A percentile compares a stretch with the other conserved stretches of the same genome.
These are phyloP conservation scores for Podospora comata DNA, from an alignment of 495 filamentous ascomycete genomes.

Conservation along the genomic window DNA sequence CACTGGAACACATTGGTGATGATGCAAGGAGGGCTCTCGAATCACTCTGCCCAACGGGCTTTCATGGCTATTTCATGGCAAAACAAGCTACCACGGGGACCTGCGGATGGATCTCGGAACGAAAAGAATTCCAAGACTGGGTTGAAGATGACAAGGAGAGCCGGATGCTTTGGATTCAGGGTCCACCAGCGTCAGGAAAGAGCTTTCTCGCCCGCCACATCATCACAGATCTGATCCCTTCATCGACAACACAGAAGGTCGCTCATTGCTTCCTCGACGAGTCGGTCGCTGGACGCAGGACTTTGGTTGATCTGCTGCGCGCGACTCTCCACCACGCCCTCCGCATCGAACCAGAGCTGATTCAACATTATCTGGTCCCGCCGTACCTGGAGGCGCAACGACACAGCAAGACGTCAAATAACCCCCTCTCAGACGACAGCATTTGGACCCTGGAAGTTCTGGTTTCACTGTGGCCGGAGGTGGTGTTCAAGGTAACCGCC, in stretches of 20 bases:
- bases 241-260: constrained; percentile 6
- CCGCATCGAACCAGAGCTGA: background rate
- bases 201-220: constrained; percentile 18
- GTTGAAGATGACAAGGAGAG: constrained; percentile 9
- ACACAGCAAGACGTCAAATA: background rate
- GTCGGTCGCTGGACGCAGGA: constrained; percentile 15
- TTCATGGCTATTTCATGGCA: constrained; percentile 19
- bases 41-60: constrained; percentile 15
- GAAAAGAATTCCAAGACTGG: constrained; percentile 14
- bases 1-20: constrained; percentile 6
- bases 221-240: constrained; percentile 17
- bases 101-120: constrained; percentile 16
- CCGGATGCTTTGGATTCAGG: constrained; percentile 22
- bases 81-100: constrained; percentile 14
- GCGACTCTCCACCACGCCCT: constrained; percentile 5
- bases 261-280: constrained; percentile 20
- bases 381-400: background rate
- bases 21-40: constrained; percentile 7
- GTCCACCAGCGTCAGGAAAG: constrained; percentile 18
- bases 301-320: constrained; percentile 9
- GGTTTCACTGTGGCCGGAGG: background rate
- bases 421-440: background rate
- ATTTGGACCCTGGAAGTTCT: constrained; percentile 5
- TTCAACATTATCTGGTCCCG: background rate
- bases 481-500: background rate